A percentile compares a stretch with the other conserved stretches of the same genome.
phyloP scores from a whole-genome alignment of 441 rosid species.

The Populus hybrid region DNA sequence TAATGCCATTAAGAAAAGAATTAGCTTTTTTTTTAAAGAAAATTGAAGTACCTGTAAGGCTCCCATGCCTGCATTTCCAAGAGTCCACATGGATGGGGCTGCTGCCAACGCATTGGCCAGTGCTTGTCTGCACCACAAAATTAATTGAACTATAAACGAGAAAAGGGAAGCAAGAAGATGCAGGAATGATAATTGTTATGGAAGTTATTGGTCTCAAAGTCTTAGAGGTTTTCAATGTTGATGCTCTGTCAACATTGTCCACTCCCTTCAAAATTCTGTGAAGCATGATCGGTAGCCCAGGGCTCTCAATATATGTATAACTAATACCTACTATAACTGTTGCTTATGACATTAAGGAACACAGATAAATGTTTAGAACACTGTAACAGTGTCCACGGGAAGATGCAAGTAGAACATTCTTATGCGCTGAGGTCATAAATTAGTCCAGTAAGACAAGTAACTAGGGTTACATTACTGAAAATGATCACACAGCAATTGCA shows the following conservation, averaged over 20 bases:
- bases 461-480: neutral
- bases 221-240: neutral
- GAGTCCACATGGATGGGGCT: slow-evolving; percentile 98
- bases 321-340: neutral
- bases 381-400: neutral
- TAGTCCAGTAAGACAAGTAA: neutral
- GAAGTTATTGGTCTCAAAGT: neutral
- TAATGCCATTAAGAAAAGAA: neutral
- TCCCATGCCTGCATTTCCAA: slow-evolving; percentile 98
- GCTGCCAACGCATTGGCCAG: slow-evolving; percentile 88
- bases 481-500: too few relatives aligned
- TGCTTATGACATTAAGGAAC: neutral
- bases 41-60: slow-evolving; percentile 69
- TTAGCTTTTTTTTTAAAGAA: neutral
- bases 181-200: neutral
- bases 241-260: neutral
- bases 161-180: neutral
- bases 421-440: neutral
- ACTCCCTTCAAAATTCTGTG: neutral
- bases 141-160: neutral
- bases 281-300: neutral
- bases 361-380: neutral
- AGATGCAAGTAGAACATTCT: neutral
- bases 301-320: neutral
- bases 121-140: slow-evolving; percentile 54